Base-by-base conservation (phyloP, 371 early-diverging fungal species). In the Mucor indicus region DNA sequence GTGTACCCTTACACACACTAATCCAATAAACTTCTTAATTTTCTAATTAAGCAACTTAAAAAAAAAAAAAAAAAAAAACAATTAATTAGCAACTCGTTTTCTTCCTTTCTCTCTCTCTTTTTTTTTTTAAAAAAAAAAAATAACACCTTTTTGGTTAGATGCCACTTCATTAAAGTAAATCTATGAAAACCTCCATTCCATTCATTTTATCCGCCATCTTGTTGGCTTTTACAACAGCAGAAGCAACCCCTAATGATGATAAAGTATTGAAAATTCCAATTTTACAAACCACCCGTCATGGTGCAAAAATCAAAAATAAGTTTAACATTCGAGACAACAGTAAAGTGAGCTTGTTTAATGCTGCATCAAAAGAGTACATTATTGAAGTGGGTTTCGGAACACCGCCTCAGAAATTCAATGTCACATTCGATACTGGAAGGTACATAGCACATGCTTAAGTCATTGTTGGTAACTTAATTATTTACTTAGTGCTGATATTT, bases 381-480 rank as follows among this genome's bases (percentile, higher is more conserved):
- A 46, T 72, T 19, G 44, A 68, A 15, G 53, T 74, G 10, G 55
- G 55, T 32, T 54, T 74, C 15, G 75, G 75, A 19, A 58, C 70
- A n/a, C 75, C 75, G 11, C 33, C 60, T 25, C 75, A 74, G 29
- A 55, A 53, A 7, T 74, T 74, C 33, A 54, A 61, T 13, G 70
- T 74, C 6, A 62, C 68, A 20, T 29, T 74, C 9, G 75, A 74
- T 40, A 74, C 75, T 15, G 75, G 75, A 35, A 72, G 73, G 73
- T 62, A 65, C 6, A 15, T 11, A 9, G n/a, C 5, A 33, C n/a
- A 11, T n/a, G 6, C n/a, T 33, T 33, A 11, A 11, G 6, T 33
- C n/a, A 4, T 33, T 33, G 5, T 13, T 33, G 35, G 15, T 15
- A 27, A 27, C 29, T 29, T 29, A 12, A 6, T 12, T 8, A 8